Conservation (phyloP, 2,329 filamentous ascomycete genomes). For the Cyclaneusma minus region DNA sequence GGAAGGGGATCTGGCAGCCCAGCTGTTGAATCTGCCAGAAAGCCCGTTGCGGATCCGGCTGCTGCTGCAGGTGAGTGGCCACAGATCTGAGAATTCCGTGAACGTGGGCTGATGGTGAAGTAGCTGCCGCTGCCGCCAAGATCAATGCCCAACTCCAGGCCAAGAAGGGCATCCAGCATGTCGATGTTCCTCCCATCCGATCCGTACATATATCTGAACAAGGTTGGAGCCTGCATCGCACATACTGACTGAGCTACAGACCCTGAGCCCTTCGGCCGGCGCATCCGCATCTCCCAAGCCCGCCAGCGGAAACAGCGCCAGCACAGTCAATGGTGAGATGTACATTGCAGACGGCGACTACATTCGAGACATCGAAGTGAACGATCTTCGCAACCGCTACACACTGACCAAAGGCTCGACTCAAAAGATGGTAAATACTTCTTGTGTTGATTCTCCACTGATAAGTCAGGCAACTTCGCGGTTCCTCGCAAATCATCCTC, state of each 20-base stretch:
- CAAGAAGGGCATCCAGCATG: conserved; percentile 80
- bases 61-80: conserved; percentile 55
- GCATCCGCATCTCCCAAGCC: conserved; percentile 15
- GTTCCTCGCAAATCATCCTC: conserved; percentile 18
- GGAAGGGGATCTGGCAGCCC: conserved; percentile 21
- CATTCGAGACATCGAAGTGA: conserved; percentile 98
- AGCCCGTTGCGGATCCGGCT: conserved; percentile 46
- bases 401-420: conserved; percentile 92
- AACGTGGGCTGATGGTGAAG: conserved; percentile 5
- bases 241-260: conserved; percentile 1
- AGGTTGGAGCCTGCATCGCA: not conserved
- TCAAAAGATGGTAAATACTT: conserved; percentile 98
- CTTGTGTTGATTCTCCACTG: conserved; percentile 51
- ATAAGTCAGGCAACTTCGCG: conserved; percentile 33
- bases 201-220: conserved; percentile 27
- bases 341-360: conserved; percentile 95
- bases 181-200: conserved; percentile 71
- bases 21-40: conserved; percentile 21
- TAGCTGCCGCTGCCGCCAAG: conserved; percentile 75
- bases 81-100: not conserved
- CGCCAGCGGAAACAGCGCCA: conserved; percentile 29
- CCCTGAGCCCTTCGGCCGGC: conserved; percentile 6
- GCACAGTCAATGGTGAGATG: conserved; percentile 60
- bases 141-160: conserved; percentile 75
- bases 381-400: conserved; percentile 92